Evolutionary conservation across 768 basidiomycete genomes (phyloP).

Genomic region (Boletus reticuloceps): DNA sequence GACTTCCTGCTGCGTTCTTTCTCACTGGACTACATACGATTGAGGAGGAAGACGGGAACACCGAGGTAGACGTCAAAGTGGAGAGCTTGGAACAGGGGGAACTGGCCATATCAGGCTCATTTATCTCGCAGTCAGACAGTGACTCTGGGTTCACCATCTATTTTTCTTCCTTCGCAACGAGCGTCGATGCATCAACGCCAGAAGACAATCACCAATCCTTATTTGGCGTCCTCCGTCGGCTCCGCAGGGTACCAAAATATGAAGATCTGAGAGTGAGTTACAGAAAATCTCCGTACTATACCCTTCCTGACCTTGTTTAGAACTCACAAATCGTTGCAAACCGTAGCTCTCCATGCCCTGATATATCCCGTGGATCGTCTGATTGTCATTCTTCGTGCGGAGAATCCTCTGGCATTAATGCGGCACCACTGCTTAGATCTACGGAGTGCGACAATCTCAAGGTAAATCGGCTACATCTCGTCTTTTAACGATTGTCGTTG

Average conservation of each 20-base stretch:
- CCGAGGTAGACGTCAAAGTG: not conserved
- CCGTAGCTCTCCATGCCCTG: not conserved
- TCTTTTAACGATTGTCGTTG: not conserved
- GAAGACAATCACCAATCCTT: not conserved
- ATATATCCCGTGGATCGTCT: not conserved
- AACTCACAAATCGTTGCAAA: not conserved
- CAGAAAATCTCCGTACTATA: not conserved
- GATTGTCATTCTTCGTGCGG: not conserved
- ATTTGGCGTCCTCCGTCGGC: not conserved
- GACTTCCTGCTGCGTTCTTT: not conserved
- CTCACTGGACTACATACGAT: not conserved
- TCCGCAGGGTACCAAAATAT: slow-evolving; percentile 16
- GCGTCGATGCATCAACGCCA: slow-evolving; percentile 2
- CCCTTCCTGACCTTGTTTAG: not conserved
- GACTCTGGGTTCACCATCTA: slow-evolving; percentile 1
- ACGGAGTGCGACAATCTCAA: not conserved
- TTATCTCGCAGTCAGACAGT: not conserved
- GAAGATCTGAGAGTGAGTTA: slow-evolving; percentile 18
- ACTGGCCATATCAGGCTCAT: not conserved
- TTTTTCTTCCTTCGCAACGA: slow-evolving; percentile 21
- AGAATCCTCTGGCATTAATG: not conserved
- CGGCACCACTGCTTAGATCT: not conserved
- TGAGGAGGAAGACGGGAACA: slow-evolving; percentile 3
- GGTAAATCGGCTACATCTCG: not conserved
- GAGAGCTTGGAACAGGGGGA: not conserved